Percentiles rank a stretch among this genome's conserved stretches.
Evolutionary conservation across 1,284 basidiomycete genomes (phyloP).

Genomic region (Pseudozyma tsukubaensis): DNA sequence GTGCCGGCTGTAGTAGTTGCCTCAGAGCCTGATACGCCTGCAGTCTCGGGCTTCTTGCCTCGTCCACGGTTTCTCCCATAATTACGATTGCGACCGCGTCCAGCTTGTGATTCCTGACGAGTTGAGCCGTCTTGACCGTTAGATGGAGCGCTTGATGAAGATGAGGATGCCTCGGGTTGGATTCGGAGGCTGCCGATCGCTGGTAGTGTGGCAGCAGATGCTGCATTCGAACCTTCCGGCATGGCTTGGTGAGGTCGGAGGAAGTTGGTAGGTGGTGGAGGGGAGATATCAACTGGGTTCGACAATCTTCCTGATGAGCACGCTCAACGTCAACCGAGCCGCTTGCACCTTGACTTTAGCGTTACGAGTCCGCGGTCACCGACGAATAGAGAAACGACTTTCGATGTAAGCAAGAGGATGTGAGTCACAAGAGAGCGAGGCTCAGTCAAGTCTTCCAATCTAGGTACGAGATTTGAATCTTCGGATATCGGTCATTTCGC

Average conservation of each 20-base stretch:
- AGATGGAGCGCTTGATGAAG: constrained; percentile 14
- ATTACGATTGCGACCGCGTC: constrained; percentile 20
- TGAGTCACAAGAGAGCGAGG: neutral
- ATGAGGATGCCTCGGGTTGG: constrained; percentile 13
- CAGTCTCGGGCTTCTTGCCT: constrained; percentile 13
- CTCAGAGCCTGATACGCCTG: neutral
- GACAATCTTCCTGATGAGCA: too few relatives aligned
- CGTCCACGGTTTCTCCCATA: constrained; percentile 22
- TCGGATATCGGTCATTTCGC: constrained; percentile 13
- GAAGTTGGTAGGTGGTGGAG: neutral
- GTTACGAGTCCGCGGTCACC: neutral
- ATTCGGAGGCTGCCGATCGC: constrained; percentile 16
- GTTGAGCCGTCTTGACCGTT: neutral
- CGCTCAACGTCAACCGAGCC: too few relatives aligned
- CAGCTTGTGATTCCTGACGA: constrained; percentile 4
- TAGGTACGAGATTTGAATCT: neutral
- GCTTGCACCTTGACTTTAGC: neutral
- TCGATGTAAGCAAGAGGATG: too few relatives aligned
- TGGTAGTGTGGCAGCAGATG: constrained; percentile 20
- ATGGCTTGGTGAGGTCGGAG: neutral
- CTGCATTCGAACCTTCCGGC: constrained; percentile 21
- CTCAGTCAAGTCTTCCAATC: constrained; percentile 1
- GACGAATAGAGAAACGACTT: neutral
- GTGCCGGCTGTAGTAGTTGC: too few relatives aligned
- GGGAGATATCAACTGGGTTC: too few relatives aligned